Base-by-base conservation (phyloP, 352 stramenopile genomes). In the Plasmopara viticola region DNA sequence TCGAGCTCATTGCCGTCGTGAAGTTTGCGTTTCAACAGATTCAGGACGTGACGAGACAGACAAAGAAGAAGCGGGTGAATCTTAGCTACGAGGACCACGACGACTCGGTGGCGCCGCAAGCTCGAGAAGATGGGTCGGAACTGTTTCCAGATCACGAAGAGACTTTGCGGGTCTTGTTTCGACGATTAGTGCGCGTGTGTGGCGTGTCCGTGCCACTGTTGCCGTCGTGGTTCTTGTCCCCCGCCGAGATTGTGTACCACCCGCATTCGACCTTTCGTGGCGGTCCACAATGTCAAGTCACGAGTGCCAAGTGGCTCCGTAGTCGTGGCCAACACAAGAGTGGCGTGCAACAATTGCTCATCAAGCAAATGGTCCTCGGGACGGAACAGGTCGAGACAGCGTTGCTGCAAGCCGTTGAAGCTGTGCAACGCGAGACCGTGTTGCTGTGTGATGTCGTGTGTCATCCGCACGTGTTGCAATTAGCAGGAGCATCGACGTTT, bases 401-500 rank as follows among this genome's bases (percentile, higher is more conserved):
- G 7, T 42, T 65, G 8, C 14, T 35, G 29, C 51, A 64, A 39
- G 51, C 40, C 13, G 25, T 70, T 4, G 66, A 68, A 37, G 51
- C 76, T 25, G 47, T 80, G 10, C 48, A 57, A 38, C 53, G 48
- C 1, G 78, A 89, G 45, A 68, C 62, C 0, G 50, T 70, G 48
- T 38, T 82, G 38, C 67, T 77, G 53, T 63, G 55, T 6, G 52
- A 66, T 37, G 54, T 84, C 30, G 52, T 62, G 0, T 62, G 68
- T 12, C 73, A 89, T 44, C 63, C 67, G 4, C 72, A 79, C 44
- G 58, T 90, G 15, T 58, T 90, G 13, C 66, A 73, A 25, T 56
- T 86, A 51, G 60, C 74, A 35, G 78, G 78, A 34, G 78, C 68
- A 4, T 89, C 62, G 48, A 66, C 61, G 13, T 68, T 87, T 38